Percentiles rank a stretch among this genome's conserved stretches.
These are phyloP conservation scores for Diplocarpon rosae DNA, from an alignment of 2,329 filamentous ascomycete species.

Conservation along the genomic window DNA sequence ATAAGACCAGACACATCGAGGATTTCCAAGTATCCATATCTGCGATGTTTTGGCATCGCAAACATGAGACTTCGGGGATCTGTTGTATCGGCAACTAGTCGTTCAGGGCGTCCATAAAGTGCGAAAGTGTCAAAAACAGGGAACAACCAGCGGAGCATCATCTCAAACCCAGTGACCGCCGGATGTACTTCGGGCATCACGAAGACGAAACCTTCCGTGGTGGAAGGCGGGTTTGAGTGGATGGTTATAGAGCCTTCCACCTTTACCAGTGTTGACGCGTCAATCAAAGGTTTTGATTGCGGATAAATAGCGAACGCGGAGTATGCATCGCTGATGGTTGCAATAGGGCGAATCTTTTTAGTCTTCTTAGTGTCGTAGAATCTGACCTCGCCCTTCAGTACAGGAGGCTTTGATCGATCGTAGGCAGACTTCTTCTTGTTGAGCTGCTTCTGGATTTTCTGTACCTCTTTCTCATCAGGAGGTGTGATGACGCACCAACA, in stretches of 20 bases:
- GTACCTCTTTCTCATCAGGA: conserved; percentile 84
- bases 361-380: conserved; percentile 88
- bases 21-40: conserved; percentile 85
- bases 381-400: conserved; percentile 79
- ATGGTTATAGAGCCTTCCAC: conserved; percentile 86
- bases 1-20: conserved; percentile 76
- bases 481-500: conserved; percentile 95
- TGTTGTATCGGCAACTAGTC: conserved; percentile 75
- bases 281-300: conserved; percentile 84
- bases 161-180: conserved; percentile 90
- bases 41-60: conserved; percentile 80
- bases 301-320: conserved; percentile 94
- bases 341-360: conserved; percentile 84
- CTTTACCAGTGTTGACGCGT: conserved; percentile 88
- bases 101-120: conserved; percentile 79
- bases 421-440: conserved; percentile 78
- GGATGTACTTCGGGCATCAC: conserved; percentile 92
- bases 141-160: conserved; percentile 85
- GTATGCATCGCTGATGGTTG: conserved; percentile 82
- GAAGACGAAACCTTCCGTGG: conserved; percentile 89
- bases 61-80: conserved; percentile 94
- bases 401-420: conserved; percentile 54
- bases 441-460: conserved; percentile 70
- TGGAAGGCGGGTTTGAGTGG: conserved; percentile 65
- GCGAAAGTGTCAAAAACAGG: conserved; percentile 89